Percentiles rank a stretch among this genome's conserved stretches.
Conservation (phyloP, 345 rosid genomes). For the Garcia nutans region DNA sequence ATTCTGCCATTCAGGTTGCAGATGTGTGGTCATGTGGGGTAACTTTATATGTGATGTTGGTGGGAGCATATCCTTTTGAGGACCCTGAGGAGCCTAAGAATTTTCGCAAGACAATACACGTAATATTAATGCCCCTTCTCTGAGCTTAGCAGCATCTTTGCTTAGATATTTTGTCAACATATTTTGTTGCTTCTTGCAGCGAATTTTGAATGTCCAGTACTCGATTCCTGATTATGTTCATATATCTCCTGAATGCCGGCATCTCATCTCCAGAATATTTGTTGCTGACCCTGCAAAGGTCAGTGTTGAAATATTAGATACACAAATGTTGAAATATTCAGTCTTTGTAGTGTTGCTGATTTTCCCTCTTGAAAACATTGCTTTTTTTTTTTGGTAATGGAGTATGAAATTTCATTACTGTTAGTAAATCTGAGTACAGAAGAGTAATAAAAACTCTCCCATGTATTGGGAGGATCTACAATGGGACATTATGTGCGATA, state of each 20-base stretch:
- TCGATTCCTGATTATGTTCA: slow-evolving; percentile 93
- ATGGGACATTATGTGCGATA: background rate
- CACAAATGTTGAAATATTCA: background rate
- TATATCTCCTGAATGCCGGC: slow-evolving; percentile 87
- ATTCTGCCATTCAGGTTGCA: slow-evolving; percentile 59
- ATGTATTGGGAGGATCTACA: background rate
- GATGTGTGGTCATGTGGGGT: slow-evolving; percentile 99
- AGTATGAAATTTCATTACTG: background rate
- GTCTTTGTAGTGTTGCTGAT: background rate
- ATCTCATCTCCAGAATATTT: slow-evolving; percentile 89
- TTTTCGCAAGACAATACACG: slow-evolving; percentile 88
- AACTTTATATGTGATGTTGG: slow-evolving; percentile 92
- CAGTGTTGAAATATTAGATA: slow-evolving; percentile 15
- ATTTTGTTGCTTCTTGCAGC: slow-evolving; percentile 44
- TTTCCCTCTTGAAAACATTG: background rate
- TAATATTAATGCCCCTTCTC: slow-evolving; percentile 28
- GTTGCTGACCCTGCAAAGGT: slow-evolving; percentile 94
- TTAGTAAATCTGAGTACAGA: too few relatives aligned
- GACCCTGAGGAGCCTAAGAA: slow-evolving; percentile 97
- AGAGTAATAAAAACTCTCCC: background rate
- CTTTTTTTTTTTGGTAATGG: too few relatives aligned
- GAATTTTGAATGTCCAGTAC: slow-evolving; percentile 91
- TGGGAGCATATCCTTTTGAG: slow-evolving; percentile 98
- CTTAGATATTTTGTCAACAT: slow-evolving; percentile 10
- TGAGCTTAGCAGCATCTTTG: background rate